phyloP scores from a whole-genome alignment of 2,329 filamentous ascomycete genomes.

The Nigrospora sphaerica region DNA sequence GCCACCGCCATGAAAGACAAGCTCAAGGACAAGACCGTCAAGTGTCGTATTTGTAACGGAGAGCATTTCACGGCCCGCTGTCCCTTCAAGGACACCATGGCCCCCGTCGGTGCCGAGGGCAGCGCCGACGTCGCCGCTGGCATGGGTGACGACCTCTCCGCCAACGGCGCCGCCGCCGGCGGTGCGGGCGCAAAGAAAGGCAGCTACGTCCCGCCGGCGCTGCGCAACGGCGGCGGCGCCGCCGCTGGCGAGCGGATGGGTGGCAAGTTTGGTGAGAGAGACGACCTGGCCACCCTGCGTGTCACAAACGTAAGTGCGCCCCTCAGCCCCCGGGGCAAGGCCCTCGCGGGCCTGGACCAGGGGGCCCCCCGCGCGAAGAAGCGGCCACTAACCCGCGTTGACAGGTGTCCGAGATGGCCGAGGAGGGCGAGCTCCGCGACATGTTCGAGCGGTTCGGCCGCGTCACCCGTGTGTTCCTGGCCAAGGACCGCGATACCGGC shows the following conservation, averaged over 20 bases:
- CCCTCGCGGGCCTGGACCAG: no score
- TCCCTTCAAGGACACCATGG: slow-evolving; percentile 99
- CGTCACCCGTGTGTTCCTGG: slow-evolving; percentile 94
- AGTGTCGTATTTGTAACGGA: slow-evolving; percentile 97
- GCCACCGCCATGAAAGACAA: slow-evolving; percentile 70
- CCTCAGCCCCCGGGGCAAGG: no score
- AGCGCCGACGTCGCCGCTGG: slow-evolving; percentile 48
- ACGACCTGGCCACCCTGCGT: slow-evolving; percentile 91
- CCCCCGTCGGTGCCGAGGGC: slow-evolving; percentile 62
- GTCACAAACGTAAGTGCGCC: slow-evolving; percentile 81
- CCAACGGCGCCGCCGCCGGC: slow-evolving; percentile 36
- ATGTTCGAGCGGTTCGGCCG: slow-evolving; percentile 98
- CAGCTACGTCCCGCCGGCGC: slow-evolving; percentile 89
- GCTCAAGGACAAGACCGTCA: slow-evolving; percentile 99
- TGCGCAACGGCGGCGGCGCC: slow-evolving; percentile 57
- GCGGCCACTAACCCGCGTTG: background rate
- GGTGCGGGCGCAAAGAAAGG: slow-evolving; percentile 60
- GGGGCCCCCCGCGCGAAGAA: no score
- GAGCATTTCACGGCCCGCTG: slow-evolving; percentile 99
- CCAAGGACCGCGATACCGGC: slow-evolving; percentile 94
- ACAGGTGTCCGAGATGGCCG: slow-evolving; percentile 92
- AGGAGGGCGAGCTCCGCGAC: slow-evolving; percentile 90
- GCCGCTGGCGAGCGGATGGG: slow-evolving; percentile 72
- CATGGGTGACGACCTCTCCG: slow-evolving; percentile 39
- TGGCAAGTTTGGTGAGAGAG: slow-evolving; percentile 86